Base-by-base conservation (phyloP, 169 alveolate genomes). In the Nephromyces sp. region DNA sequence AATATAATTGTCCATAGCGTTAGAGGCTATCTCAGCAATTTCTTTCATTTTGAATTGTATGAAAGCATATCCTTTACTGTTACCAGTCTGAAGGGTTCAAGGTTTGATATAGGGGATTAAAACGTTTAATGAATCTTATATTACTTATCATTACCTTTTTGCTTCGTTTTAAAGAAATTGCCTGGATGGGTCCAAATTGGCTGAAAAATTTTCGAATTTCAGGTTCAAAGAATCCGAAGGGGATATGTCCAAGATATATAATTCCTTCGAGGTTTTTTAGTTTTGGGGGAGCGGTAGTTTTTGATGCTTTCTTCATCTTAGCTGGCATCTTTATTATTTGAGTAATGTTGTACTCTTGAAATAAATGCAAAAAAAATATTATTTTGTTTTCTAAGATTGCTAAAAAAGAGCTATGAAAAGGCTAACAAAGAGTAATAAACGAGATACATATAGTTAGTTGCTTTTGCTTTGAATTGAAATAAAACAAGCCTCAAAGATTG, bases 241-340 rank as follows among this genome's bases (percentile, higher is more conserved):
- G 97, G n/a, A 92, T 53, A 53, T 90, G 97, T 6, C 94, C 94
- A 24, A 90, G 82, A 77, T 90, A 92, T 0, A 92, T 68, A 2
- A 83, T 81, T 52, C 91, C 96, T 24, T 78, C 25, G 64, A 25
- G 4, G 22, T 51, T 0, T 43, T 68, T n/a, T n/a, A 21, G 3
- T 30, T 25, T 2, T n/a, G 5, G 34, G 22, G 53, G 1, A 1
- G 25, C 25, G 3, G 30, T 8, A 53, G 33, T 22, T 3, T 27
- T 1, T 1, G 43, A 51, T n/a, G 53, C 62, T 25, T 64, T 8
- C 43, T 24, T 6, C 70, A 1, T 1, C 33, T 6, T 22, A 6
- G 51, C 70, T 64, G 31, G 51, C 52, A 51, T 25, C 70, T 53
- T 15, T 0, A 0, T 25, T 0, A 22, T 6, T 64, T 64, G n/a